phyloP scores from a whole-genome alignment of 768 basidiomycete species.

The Suillus plorans region DNA sequence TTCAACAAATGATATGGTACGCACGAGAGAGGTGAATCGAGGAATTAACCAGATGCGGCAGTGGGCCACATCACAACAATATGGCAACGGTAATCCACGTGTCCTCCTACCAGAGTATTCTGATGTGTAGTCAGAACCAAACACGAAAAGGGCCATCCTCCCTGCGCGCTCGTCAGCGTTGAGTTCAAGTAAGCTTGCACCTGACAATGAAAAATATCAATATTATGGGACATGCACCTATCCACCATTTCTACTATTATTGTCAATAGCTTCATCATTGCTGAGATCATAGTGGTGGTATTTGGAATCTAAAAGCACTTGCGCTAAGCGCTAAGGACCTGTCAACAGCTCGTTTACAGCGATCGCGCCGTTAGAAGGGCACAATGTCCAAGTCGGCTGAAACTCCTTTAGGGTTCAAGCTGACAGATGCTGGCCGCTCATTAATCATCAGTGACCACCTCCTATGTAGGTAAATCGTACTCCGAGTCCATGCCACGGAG shows the following conservation, averaged over 20 bases:
- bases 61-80: slow-evolving; percentile 4
- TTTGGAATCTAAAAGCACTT: neutral
- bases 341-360: neutral
- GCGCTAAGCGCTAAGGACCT: neutral
- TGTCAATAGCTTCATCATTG: neutral
- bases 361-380: neutral
- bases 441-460: neutral
- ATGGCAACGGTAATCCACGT: slow-evolving; percentile 22
- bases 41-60: slow-evolving; percentile 15
- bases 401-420: neutral
- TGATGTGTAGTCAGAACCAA: slow-evolving; percentile 22
- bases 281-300: neutral
- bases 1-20: slow-evolving; percentile 7
- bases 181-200: neutral
- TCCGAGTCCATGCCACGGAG: neutral
- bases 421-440: neutral
- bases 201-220: neutral
- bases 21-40: slow-evolving; percentile 12
- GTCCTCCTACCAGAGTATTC: slow-evolving; percentile 31
- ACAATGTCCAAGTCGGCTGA: neutral
- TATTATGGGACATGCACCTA: neutral
- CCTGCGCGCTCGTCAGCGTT: slow-evolving; percentile 13
- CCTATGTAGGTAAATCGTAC: neutral
- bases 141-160: slow-evolving; percentile 22
- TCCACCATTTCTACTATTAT: neutral